Base-by-base conservation (phyloP, 176 grass and related monocot genomes). In the Zoysia pacifica region DNA sequence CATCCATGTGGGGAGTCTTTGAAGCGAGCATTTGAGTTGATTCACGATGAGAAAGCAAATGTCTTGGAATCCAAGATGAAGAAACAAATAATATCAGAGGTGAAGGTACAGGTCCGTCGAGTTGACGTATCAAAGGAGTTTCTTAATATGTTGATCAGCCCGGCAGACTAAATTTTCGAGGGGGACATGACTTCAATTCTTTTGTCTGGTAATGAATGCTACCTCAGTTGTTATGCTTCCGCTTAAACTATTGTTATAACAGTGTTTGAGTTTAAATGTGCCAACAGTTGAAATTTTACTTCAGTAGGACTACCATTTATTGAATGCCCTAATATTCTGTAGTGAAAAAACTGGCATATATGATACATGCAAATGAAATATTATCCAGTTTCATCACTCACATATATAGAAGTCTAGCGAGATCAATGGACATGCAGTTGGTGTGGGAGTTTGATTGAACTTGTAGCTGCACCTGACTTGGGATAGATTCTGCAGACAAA, bases 21-120 rank as follows among this genome's bases (percentile, higher is more conserved):
- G 55, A 89, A 80, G 77, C 75, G 76, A 65, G 76, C 76, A 50
- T 89, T 89, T 84, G 65, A 56, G 48, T 76, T n/a, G 2, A 84
- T 89, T 65, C 3, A 11, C 19, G 71, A 89, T 49, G 81, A 84
- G 35, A 89, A 81, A 77, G 87, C 87, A 65, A 36, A n/a, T 20
- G 4, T 20, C 35, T 9, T 89, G 16, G 87, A 89, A 55, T 69
- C 55, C 12, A 84, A 76, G 55, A 60, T 84, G 70, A 80, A 58
- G 40, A 73, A 54, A 28, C 76, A 76, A 64, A 80, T 20, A 11
- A 4, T 80, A 11, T 18, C 10, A 1, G 81, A 84, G 71, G 10
- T 55, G 49, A 84, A 75, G 65, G 39, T 0, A 5, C 9, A 50
- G 18, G 9, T 70, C 16, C 70, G 18, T 62, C 55, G 6, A 49